Conservation (phyloP, 257 asterid genomes). For the Buddleja alternifolia region DNA sequence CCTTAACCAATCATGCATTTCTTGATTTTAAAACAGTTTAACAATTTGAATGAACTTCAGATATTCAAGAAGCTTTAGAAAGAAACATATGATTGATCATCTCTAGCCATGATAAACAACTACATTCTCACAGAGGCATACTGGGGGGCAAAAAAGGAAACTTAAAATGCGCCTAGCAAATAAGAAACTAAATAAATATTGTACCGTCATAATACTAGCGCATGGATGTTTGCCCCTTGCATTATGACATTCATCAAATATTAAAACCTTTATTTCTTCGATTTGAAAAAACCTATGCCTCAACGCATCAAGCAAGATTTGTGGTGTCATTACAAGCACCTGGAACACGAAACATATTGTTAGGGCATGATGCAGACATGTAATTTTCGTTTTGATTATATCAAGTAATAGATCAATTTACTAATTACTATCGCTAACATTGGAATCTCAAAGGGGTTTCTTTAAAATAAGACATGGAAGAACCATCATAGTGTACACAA, state of each 20-base stretch:
- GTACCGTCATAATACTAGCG: no score
- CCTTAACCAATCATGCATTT: no score
- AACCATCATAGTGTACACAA: not conserved
- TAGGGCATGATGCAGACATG: slow-evolving; percentile 12
- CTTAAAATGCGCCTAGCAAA: not conserved
- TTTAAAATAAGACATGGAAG: not conserved
- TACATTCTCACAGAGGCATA: no score
- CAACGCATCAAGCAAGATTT: no score
- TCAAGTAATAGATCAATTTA: not conserved
- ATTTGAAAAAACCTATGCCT: no score
- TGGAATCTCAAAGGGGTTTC: not conserved
- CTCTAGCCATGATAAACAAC: not conserved
- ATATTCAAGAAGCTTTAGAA: not conserved
- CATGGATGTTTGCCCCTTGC: no score
- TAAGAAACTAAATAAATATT: not conserved
- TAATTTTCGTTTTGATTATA: not conserved
- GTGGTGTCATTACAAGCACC: no score
- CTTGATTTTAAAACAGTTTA: no score
- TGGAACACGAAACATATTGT: slow-evolving; percentile 36
- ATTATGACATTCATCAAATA: no score
- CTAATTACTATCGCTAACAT: not conserved
- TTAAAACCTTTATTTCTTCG: no score
- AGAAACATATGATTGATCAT: not conserved
- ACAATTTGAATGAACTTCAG: not conserved
- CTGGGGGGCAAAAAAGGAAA: no score